Evolutionary conservation across 139 green algal species (phyloP), one percentile per base, ranked within the genome.

Genomic region (Chlamydomonas incerta): DNA sequence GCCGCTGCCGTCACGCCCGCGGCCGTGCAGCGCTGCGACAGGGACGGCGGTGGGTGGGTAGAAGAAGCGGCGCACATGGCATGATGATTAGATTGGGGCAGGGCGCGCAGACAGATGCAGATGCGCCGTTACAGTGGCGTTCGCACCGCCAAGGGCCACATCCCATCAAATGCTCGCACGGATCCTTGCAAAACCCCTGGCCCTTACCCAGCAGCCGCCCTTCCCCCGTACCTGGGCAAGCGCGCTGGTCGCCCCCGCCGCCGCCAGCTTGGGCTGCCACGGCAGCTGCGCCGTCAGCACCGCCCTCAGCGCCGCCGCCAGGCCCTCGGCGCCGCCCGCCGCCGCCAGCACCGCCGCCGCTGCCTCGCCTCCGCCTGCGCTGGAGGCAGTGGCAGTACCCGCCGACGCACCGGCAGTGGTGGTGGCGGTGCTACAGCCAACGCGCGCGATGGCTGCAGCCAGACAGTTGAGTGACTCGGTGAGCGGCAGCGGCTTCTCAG

Each of bases 391-490:
- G 50, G 11, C 50, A 14, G 14, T 14, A 10, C 50, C 11, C 50
- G 50, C 50, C 11, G 14, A 57, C 50, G 50, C 50, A 14, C 11
- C 50, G 10, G 50, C 11, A n/a, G n/a, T 17, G 41, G 67, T n/a
- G n/a, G 24, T 31, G 58, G 23, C 37, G 70, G 26, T 58, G 10
- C 47, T 34, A 1, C 14, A 31, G 33, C 83, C 75, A 33, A 83
- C 63, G 10, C 66, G 34, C 3, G 52, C n/a, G 29, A 85, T 85
- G 20, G 73, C 84, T 24, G 57, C 74, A 2, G 74, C 71, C 26
- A 88, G 74, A 75, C 84, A 88, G 18, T 33, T 6, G 28, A 88
- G 50, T 34, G 31, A 50, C 46, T 88, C 84, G 10, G 63, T 26
- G 18, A 88, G 66, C 0, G 84, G 84, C 29, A 88, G 66, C 8